phyloP scores from a whole-genome alignment of 257 asterid genomes.

The Fraxinus cuspidata region DNA sequence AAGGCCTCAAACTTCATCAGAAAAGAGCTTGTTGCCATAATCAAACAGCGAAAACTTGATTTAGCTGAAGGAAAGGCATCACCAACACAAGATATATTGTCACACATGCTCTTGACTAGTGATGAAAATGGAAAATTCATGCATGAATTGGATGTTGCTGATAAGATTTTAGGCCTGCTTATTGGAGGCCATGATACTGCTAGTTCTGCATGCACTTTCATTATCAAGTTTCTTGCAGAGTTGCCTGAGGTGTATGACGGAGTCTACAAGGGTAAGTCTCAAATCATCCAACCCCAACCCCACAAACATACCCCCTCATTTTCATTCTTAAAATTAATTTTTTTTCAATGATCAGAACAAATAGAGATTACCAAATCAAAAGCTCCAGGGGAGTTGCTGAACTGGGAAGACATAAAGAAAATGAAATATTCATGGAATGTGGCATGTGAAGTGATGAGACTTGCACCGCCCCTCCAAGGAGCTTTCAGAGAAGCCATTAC shows the following conservation, averaged over 20 bases:
- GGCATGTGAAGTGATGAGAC: no score
- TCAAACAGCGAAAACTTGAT: constrained; percentile 45
- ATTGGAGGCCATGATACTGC: constrained; percentile 68
- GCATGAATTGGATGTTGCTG: constrained; percentile 51
- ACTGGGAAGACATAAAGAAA: no score
- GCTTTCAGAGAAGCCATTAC: no score
- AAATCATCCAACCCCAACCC: no score
- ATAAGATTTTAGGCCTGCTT: constrained; percentile 53
- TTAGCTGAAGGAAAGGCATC: constrained; percentile 51
- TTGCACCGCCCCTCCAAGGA: no score
- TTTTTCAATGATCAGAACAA: no score
- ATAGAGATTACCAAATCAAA: no score
- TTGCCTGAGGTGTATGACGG: constrained; percentile 52
- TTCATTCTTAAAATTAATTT: no score
- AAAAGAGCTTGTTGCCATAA: constrained; percentile 42
- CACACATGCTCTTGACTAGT: constrained; percentile 53
- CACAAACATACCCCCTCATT: no score
- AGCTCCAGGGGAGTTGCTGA: no score
- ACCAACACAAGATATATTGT: constrained; percentile 57
- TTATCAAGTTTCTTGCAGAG: constrained; percentile 63
- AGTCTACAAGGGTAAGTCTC: constrained; percentile 46
- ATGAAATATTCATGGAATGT: no score
- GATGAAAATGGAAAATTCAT: constrained; percentile 57
- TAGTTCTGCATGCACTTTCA: constrained; percentile 55
- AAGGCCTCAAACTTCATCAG: constrained; percentile 54